These are phyloP conservation scores for Puccinia polysora DNA, from an alignment of 1,284 basidiomycete species.

Conservation along the genomic window DNA sequence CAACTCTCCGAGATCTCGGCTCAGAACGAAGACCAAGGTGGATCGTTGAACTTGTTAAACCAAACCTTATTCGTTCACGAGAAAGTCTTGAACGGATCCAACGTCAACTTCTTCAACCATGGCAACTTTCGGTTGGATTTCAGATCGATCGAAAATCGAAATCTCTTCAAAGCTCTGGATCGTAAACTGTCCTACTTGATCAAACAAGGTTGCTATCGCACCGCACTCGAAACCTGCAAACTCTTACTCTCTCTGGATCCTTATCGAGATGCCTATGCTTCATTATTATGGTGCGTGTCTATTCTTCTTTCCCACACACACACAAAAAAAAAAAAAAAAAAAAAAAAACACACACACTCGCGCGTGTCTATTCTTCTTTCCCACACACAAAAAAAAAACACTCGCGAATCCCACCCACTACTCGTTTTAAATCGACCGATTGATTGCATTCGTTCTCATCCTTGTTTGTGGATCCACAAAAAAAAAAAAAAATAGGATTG, in stretches of 20 bases:
- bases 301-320: no score
- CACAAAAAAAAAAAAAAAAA: no score
- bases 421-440: conserved; percentile 43
- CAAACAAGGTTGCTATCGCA: conserved; percentile 77
- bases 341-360: no score
- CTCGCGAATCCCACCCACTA: conserved; percentile 40
- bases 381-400: neutral
- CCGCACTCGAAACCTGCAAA: conserved; percentile 80
- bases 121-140: conserved; percentile 80
- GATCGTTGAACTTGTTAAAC: conserved; percentile 76
- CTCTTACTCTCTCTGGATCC: conserved; percentile 60
- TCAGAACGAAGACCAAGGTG: conserved; percentile 55
- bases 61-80: conserved; percentile 84
- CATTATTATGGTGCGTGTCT: conserved; percentile 63
- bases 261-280: conserved; percentile 72
- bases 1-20: conserved; percentile 63
- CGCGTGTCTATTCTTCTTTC: no score
- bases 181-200: conserved; percentile 56
- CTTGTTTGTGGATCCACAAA: no score
- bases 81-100: conserved; percentile 52
- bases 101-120: conserved; percentile 63
- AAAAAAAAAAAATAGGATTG: conserved; percentile 55
- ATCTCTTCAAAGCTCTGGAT: conserved; percentile 64
- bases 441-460: neutral
- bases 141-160: conserved; percentile 74